Percentiles rank a stretch among this genome's conserved stretches.
These are phyloP conservation scores for Aurantiochytrium sp. DNA, from an alignment of 108 stramenopile genomes.

Conservation along the genomic window DNA sequence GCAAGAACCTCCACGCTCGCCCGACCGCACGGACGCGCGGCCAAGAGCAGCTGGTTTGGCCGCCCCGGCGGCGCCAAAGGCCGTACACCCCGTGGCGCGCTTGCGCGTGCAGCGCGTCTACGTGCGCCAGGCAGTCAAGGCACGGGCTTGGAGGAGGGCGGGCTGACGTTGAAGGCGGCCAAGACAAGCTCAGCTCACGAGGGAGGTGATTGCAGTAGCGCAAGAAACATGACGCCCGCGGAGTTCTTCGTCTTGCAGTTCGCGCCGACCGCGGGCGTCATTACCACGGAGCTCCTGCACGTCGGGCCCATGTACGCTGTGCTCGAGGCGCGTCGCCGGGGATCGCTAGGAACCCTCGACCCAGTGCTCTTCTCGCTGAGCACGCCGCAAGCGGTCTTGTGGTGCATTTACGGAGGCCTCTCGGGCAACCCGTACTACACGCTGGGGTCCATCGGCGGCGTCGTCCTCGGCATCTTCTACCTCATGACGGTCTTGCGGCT, in stretches of 20 bases:
- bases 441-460: not conserved
- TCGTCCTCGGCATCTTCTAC: not conserved
- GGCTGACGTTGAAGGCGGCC: too few relatives aligned
- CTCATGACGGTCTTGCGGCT: constrained; percentile 2
- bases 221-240: too few relatives aligned
- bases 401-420: not conserved
- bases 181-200: too few relatives aligned
- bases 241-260: not conserved
- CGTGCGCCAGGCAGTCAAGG: too few relatives aligned
- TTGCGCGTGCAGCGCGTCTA: too few relatives aligned
- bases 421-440: not conserved
- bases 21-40: too few relatives aligned
- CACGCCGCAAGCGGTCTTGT: not conserved
- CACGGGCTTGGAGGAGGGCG: too few relatives aligned
- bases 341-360: not conserved
- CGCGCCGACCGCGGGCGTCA: not conserved
- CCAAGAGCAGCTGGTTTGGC: too few relatives aligned
- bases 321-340: not conserved
- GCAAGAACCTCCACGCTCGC: too few relatives aligned
- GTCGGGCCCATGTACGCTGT: not conserved
- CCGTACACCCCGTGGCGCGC: too few relatives aligned
- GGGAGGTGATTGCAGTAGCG: too few relatives aligned
- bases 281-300: not conserved
- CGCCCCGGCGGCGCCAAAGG: too few relatives aligned
- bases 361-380: not conserved